Evolutionary conservation across 805 yeast genomes (phyloP), one percentile per base, ranked within the genome.

Genomic region (Yarrowia osloensis): DNA sequence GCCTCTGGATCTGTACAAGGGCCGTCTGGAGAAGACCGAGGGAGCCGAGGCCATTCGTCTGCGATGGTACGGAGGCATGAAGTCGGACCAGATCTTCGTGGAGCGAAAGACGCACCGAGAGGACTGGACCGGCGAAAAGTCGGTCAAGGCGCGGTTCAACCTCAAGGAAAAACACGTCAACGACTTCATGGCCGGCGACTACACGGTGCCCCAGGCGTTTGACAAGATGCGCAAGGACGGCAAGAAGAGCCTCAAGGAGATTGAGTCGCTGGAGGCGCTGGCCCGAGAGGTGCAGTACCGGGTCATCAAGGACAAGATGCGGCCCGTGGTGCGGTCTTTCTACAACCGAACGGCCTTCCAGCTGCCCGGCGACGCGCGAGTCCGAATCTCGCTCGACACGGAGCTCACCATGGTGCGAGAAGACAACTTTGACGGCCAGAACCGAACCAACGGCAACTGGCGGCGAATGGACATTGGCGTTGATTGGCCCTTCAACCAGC

Each of bases 61-160:
- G 75, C 88, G 99, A 81, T 95, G 99, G 99, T 95, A 95, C 77
- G 99, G 99, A 76, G 97, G 97, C 67, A 95, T 95, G 99, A 83
- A 84, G 66, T 84, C 93, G 1, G 97, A 94, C 72, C 90, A 90
- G 47, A 90, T 94, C 67, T 95, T 95, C 70, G 97, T 94, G 57
- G 99, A 95, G 80, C 86, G 99, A 78, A 95, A 95, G 78, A 95
- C 99, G 6, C 99, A 95, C 76, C 86, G 99, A 78, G 99, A 95
- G 78, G 99, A 95, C 81, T 94, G 99, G 99, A 95, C 99, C 2
- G 99, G 99, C 73, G 99, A 95, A 78, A 94, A 94, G 79, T 91
- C 97, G n/a, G 99, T 95, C 71, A 95, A 95, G 79, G 98, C 98
- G 5, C 85, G 99, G 77, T 95, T 95, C 79, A 88, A 94, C 22